Base-by-base conservation (phyloP, 2,329 filamentous ascomycete genomes). In the Thielaviopsis euricoi region DNA sequence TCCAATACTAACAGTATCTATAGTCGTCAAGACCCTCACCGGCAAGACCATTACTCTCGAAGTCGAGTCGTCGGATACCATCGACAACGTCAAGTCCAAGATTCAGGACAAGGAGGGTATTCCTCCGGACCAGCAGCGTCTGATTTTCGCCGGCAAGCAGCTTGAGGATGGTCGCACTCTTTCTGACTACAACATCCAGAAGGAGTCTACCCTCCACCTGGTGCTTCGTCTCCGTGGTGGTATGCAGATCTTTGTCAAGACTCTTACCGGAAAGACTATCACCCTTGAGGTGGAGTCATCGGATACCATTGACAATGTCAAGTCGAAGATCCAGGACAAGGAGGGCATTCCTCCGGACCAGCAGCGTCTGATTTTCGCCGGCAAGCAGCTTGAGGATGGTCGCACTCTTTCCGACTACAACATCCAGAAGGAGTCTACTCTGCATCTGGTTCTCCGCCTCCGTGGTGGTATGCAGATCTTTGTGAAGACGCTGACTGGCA, bases 261-360 rank as follows among this genome's bases (percentile, higher is more conserved):
- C 85, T 15, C 72, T 96, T 61, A 95, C 90, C 70, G 89, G 89
- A 66, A 95, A 95, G 79, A 95, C 89, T 56, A 95, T 95, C 69
- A 95, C 89, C 6, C 77, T 94, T 1, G 89, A 94, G 74, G 88
- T 94, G 0, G 88, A 94, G 71, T 89, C 85, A 0, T 87, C 82
- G 0, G 89, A 95, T 66, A 95, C 89, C 48, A 95, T 95, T 72
- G 89, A 95, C 77, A 95, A 95, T 62, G 90, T 96, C 46, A 96
- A 96, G 82, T 83, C 80, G 55, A 96, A 96, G 81, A 96, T 96
- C 50, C 90, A 96, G 73, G 90, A 96, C 68, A 96, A 96, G 81
- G 90, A 96, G 73, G 90, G 90, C 25, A 96, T 96, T 58, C 91
- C 90, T 52, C 90, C 90, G 12, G 90, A 96, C 69, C 90, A 97